These are phyloP conservation scores for Physcomitrellopsis africana DNA, from an alignment of 225 moss, liverwort and hornwort genomes.

Conservation along the genomic window DNA sequence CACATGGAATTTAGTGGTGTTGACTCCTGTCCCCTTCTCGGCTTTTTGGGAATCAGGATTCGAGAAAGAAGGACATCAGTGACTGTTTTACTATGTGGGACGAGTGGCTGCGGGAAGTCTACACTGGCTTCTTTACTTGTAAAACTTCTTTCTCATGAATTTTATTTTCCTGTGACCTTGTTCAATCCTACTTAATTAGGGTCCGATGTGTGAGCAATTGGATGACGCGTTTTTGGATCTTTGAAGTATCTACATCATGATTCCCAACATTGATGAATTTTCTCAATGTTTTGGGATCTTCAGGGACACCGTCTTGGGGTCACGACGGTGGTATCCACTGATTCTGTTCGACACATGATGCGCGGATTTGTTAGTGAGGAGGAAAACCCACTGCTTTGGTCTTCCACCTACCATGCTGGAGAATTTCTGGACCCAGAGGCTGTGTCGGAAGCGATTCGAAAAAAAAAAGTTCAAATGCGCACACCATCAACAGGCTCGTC, in stretches of 20 bases:
- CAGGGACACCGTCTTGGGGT: conserved; percentile 94
- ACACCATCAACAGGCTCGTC: conserved; percentile 43
- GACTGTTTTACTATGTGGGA: conserved; percentile 91
- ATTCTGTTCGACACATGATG: conserved; percentile 98
- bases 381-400: conserved; percentile 90
- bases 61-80: conserved; percentile 91
- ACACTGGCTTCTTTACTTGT: conserved; percentile 88
- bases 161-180: neutral
- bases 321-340: conserved; percentile 96
- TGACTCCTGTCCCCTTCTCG: conserved; percentile 7
- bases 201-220: too few relatives aligned
- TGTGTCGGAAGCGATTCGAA: conserved; percentile 74
- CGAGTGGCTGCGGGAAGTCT: conserved; percentile 97
- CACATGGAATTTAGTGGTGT: conserved; percentile 5
- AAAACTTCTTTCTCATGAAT: conserved; percentile 27
- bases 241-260: too few relatives aligned
- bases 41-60: conserved; percentile 51
- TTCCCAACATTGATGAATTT: neutral
- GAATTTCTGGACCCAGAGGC: conserved; percentile 82
- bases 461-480: conserved; percentile 63
- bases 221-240: too few relatives aligned
- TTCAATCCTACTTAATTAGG: too few relatives aligned
- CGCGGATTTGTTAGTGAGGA: conserved; percentile 89
- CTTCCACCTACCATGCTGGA: conserved; percentile 96
- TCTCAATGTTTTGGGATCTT: conserved; percentile 26